Conservation (phyloP, 768 basidiomycete species). For the Chalciporus sphaerocephalus region DNA sequence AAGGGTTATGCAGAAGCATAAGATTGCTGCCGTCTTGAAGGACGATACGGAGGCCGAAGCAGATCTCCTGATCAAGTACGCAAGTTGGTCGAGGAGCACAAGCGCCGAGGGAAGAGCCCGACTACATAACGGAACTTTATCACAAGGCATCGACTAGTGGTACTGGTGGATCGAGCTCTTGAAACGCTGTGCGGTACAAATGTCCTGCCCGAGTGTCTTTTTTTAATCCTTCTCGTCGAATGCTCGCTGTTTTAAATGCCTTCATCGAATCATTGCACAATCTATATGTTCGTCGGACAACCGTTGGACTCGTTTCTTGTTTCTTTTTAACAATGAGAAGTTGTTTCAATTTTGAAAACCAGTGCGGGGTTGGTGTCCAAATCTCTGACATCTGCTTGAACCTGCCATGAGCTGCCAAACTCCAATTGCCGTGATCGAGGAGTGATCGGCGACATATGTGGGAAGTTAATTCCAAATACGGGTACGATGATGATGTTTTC, state of each 20-base stretch:
- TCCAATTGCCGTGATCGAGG: too few relatives aligned
- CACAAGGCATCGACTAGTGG: conserved; percentile 12
- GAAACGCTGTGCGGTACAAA: conserved; percentile 1
- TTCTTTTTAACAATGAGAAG: too few relatives aligned
- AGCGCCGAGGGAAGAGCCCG: conserved; percentile 49
- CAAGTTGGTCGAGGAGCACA: conserved; percentile 42
- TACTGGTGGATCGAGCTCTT: conserved; percentile 4
- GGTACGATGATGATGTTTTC: not conserved
- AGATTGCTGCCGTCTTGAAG: conserved; percentile 49
- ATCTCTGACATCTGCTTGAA: too few relatives aligned
- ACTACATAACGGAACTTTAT: conserved; percentile 43
- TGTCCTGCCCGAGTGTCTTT: too few relatives aligned
- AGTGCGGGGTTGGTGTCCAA: too few relatives aligned
- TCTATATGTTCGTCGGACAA: too few relatives aligned
- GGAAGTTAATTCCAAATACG: conserved; percentile 5
- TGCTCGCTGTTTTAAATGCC: too few relatives aligned
- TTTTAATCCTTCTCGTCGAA: not conserved
- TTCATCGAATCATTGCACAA: too few relatives aligned
- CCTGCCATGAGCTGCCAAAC: too few relatives aligned
- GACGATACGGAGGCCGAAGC: conserved; percentile 52
- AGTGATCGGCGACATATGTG: not conserved
- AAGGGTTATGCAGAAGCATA: conserved; percentile 46
- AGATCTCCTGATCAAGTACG: conserved; percentile 50
- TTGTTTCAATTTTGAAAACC: too few relatives aligned
- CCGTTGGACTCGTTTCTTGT: too few relatives aligned